Base-by-base conservation (phyloP, 2,329 filamentous ascomycete species). In the Aureobasidium sp. region DNA sequence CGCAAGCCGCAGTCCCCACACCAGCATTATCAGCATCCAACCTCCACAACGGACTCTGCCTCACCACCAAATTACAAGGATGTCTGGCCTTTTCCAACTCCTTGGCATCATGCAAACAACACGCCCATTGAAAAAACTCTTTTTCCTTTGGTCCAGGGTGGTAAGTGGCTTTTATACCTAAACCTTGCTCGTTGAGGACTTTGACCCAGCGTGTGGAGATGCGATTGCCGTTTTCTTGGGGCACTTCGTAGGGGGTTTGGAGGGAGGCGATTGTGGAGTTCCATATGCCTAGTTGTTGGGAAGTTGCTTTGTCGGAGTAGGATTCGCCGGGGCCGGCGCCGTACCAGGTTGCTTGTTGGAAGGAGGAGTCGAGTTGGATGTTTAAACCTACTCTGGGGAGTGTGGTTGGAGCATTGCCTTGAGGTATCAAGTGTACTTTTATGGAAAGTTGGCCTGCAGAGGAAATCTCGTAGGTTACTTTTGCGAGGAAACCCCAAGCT, bases 191-290 rank as follows among this genome's bases (percentile, higher is more conserved):
- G 53, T 67, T 62, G n/a, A 65, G 59, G 62, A 67, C 21, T 10
- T 73, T 72, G 3, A 88, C 71, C 81, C 83, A 88, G 7, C 82
- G 76, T 0, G 81, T 82, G 36, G 83, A 83, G 60, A 82, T 83
- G 15, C 83, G 77, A 69, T 89, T 89, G 1, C 84, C 84, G 58
- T 81, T 83, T 66, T 89, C 86, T 69, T 90, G 86, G 0, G 86
- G 86, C 27, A 85, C 83, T 21, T 89, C 86, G 67, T 88, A 88
- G 1, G 77, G 75, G 0, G 79, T 78, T 68, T 82, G 80, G 30
- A 89, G 75, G 0, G 80, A 77, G 1, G 77, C 74, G 1, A 85
- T 73, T 1, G 66, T 66, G 10, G 70, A 66, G 0, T 68, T 69
- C 71, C 77, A 84, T 44, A 83, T 74, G 1, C 81, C 85, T 0